Conservation (phyloP, 768 basidiomycete genomes). For the Filobasidium floriforme region DNA sequence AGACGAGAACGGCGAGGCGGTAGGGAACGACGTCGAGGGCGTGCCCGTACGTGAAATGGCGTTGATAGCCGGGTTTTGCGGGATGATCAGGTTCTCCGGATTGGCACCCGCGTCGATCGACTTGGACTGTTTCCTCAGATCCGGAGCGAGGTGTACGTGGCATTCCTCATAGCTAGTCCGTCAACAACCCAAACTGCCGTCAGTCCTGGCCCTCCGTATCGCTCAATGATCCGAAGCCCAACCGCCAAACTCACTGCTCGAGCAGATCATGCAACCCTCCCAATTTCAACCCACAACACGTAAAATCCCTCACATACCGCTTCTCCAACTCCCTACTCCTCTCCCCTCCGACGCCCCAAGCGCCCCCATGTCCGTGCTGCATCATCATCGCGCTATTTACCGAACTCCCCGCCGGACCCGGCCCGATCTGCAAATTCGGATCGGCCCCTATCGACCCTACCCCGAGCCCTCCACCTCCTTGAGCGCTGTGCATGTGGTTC, state of each 20-base stretch:
- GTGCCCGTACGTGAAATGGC: conserved; percentile 6
- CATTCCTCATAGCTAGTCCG: conserved; percentile 41
- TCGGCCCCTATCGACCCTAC: neutral
- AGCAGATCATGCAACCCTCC: conserved; percentile 43
- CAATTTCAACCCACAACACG: conserved; percentile 40
- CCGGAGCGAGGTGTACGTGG: conserved; percentile 39
- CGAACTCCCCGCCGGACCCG: conserved; percentile 1
- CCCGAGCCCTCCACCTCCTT: conserved; percentile 6
- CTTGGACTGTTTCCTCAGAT: conserved; percentile 30
- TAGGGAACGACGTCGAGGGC: conserved; percentile 18
- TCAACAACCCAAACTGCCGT: neutral
- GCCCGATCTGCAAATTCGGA: conserved; percentile 1
- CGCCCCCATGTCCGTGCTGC: conserved; percentile 6
- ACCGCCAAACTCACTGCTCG: conserved; percentile 39
- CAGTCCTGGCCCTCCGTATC: neutral
- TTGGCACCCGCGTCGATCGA: conserved; percentile 9
- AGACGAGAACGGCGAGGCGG: conserved; percentile 15
- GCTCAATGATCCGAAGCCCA: neutral
- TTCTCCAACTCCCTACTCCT: conserved; percentile 38
- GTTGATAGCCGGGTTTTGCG: neutral
- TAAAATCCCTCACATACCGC: conserved; percentile 39
- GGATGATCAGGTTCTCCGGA: conserved; percentile 10
- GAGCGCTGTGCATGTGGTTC: neutral
- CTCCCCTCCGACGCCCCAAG: conserved; percentile 16
- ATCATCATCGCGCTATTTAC: neutral